Evolutionary conservation across 2,329 filamentous ascomycete genomes (phyloP), one percentile per base, ranked within the genome.

Genomic region (Saccharata proteae): DNA sequence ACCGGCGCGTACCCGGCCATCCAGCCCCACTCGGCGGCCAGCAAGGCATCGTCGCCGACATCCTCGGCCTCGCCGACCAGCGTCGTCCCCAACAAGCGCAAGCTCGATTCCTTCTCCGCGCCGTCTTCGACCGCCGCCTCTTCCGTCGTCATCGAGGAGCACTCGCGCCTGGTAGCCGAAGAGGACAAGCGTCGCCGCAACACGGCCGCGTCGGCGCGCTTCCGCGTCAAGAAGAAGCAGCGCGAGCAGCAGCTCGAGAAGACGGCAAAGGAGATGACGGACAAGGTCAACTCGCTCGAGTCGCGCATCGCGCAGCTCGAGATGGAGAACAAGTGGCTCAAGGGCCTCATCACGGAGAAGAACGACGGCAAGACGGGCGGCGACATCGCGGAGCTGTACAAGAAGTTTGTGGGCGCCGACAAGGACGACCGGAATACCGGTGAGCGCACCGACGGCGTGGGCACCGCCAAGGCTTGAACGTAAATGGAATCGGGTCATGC

Each of bases 151-250:
- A 47, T 63, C 17, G 63, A 67, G 38, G 64, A 66, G 38, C 41
- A 50, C 15, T 57, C 59, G 16, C 59, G 64, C 38, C 32, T 58
- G 21, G 61, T 61, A 17, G 64, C 63, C 6, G 64, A 67, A 38
- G 64, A 67, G 43, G 64, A 67, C 53, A 67, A 67, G 51, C 62
- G 64, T 29, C 61, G 64, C 19, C 61, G 64, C 37, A 67, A 67
- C 51, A 67, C 64, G 2, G 64, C 64, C 22, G 64, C 64, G n/a
- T 61, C 56, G 34, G 64, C 64, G 11, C 60, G 64, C 25, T 67
- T 67, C 58, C 61, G 64, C 27, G 57, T 67, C 38, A 67, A 67
- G 57, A 67, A 67, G 62, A 67, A 67, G 60, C 62, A 67, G 46
- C 60, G 64, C 26, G 64, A 67, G 47, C 60, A 64, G 41, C 60